Conservation (phyloP, 257 asterid genomes). For the Rehmannia glutinosa region DNA sequence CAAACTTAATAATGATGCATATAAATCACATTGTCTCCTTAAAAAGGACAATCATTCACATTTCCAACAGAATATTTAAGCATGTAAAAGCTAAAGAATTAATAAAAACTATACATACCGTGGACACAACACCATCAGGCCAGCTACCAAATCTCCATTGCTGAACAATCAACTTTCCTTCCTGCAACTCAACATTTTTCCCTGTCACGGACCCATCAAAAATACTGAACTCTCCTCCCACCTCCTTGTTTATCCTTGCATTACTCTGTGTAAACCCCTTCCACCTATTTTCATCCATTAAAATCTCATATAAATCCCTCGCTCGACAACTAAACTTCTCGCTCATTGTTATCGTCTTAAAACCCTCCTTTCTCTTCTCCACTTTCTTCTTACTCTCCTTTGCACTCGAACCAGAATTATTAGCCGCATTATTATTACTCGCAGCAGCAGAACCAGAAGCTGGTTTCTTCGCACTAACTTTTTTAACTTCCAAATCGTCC, state of each 20-base stretch:
- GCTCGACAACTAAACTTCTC: conserved; percentile 86
- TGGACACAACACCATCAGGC: conserved; percentile 79
- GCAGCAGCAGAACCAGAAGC: conserved; percentile 22
- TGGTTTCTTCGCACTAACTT: conserved; percentile 33
- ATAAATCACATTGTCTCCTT: not conserved
- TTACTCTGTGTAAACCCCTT: conserved; percentile 91
- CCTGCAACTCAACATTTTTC: conserved; percentile 72
- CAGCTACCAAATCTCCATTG: conserved; percentile 96
- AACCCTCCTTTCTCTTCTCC: conserved; percentile 73
- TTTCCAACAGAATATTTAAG: not conserved
- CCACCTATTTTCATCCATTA: conserved; percentile 99
- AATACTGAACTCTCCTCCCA: conserved; percentile 80
- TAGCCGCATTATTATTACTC: not conserved
- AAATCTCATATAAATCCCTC: conserved; percentile 74
- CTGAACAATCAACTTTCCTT: conserved; percentile 76
- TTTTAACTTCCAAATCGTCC: conserved; percentile 81
- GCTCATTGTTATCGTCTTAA: conserved; percentile 81
- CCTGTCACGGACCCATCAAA: conserved; percentile 89
- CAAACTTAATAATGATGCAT: not conserved
- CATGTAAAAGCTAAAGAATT: not conserved
- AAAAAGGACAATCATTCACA: not conserved
- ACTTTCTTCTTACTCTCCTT: conserved; percentile 43
- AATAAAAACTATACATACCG: conserved; percentile 32
- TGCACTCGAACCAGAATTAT: not conserved
- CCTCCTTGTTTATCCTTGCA: conserved; percentile 83